Conservation (phyloP, 2,329 filamentous ascomycete genomes). For the Aureobasidium sp. region DNA sequence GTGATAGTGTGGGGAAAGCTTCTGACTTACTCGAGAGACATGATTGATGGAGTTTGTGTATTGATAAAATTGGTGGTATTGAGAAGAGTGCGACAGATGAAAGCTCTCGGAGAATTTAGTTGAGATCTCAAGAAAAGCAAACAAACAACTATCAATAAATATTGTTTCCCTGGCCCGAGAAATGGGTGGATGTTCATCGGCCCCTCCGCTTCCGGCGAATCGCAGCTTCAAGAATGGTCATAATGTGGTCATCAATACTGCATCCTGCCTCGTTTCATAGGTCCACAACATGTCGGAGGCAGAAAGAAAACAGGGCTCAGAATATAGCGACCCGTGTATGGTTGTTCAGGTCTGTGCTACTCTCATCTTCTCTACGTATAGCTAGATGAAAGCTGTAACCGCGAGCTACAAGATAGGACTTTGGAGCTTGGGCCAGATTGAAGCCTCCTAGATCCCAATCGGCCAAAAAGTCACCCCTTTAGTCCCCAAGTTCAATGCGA, state of each 20-base stretch:
- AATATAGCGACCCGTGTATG: neutral
- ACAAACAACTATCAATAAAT: neutral
- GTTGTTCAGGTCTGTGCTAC: neutral
- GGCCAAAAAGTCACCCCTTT: too few species aligned
- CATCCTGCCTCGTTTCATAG: neutral
- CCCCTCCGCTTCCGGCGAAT: slow-evolving; percentile 7
- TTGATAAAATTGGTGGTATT: neutral
- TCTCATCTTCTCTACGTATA: neutral
- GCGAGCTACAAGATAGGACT: neutral
- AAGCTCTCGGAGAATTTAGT: neutral
- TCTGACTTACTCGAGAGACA: slow-evolving; percentile 10
- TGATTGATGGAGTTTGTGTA: neutral
- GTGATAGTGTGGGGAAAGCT: slow-evolving; percentile 1
- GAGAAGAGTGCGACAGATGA: neutral
- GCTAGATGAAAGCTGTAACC: neutral
- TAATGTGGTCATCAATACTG: slow-evolving; percentile 1
- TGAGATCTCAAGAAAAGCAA: neutral
- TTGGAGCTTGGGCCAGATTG: neutral
- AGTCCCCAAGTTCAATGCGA: too few species aligned
- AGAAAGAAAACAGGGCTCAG: neutral
- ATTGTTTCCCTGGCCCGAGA: neutral
- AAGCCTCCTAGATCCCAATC: neutral
- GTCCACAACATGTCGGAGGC: neutral
- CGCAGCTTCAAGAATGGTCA: neutral
- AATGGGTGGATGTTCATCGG: neutral